Evolutionary conservation across 805 yeast species (phyloP).

Genomic region (Wilhelminamyces savonicus): DNA sequence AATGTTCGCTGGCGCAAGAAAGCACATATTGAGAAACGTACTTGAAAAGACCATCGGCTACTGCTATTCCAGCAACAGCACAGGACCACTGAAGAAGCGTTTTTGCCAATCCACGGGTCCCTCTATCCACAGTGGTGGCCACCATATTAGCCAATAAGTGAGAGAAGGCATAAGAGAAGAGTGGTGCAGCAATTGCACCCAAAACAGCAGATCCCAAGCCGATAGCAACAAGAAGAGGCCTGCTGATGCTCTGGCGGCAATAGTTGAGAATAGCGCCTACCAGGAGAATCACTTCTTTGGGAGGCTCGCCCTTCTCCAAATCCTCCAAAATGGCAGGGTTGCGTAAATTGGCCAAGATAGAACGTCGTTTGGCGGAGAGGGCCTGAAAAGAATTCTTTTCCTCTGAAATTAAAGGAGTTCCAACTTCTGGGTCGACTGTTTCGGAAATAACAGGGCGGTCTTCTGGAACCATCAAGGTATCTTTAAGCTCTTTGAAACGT

Average conservation of each 20-base stretch:
- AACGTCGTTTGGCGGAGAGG: conserved; percentile 2
- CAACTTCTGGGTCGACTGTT: no score
- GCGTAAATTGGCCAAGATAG: conserved; percentile 10
- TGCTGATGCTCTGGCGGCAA: conserved; percentile 13
- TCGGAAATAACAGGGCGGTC: neutral
- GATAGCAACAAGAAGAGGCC: conserved; percentile 20
- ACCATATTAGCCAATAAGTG: conserved; percentile 60
- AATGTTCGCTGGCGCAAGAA: conserved; percentile 56
- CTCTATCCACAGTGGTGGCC: conserved; percentile 30
- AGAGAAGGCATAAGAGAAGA: conserved; percentile 74
- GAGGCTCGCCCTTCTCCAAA: conserved; percentile 10
- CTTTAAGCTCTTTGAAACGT: conserved; percentile 3
- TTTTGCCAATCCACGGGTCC: conserved; percentile 22
- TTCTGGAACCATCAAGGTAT: neutral
- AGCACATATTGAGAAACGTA: conserved; percentile 47
- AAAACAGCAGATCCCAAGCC: conserved; percentile 52
- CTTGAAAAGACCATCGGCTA: conserved; percentile 52
- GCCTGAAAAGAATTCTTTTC: no score
- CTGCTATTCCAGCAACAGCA: conserved; percentile 55
- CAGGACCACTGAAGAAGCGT: conserved; percentile 53
- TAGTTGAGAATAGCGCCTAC: conserved; percentile 17
- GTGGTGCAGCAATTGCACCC: conserved; percentile 64
- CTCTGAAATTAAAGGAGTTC: no score
- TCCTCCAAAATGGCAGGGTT: conserved; percentile 18
- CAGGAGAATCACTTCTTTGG: conserved; percentile 11